Conservation (phyloP, 306 rosid species). For the Arachis hypogaea region DNA sequence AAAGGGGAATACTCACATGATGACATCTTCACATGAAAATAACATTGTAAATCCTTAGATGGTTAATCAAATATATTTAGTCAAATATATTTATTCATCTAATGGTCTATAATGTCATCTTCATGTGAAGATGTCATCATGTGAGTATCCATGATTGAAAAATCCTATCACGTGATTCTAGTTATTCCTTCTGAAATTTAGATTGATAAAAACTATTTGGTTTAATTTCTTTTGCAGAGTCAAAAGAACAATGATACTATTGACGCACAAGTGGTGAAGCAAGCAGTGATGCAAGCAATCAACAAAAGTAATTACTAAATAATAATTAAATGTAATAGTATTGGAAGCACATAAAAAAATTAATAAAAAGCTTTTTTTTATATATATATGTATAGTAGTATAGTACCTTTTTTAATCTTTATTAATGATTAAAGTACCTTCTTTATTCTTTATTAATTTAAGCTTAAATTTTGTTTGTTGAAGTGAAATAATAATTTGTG, state of each 20-base stretch:
- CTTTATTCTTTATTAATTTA: constrained; percentile 18
- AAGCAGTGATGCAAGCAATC: constrained; percentile 76
- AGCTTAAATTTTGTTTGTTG: constrained; percentile 27
- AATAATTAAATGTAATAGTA: neutral
- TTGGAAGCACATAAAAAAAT: constrained; percentile 28
- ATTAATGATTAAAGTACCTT: neutral
- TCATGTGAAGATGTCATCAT: no score
- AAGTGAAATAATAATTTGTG: constrained; percentile 23
- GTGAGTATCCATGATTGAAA: no score
- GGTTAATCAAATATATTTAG: no score
- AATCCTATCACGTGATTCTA: neutral
- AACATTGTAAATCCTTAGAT: no score
- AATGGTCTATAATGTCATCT: no score
- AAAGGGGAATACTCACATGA: no score
- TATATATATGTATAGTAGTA: no score
- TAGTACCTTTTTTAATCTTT: no score
- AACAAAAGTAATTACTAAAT: constrained; percentile 50
- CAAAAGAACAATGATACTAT: constrained; percentile 52
- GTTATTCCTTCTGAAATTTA: neutral
- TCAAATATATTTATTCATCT: no score
- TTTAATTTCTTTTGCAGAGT: constrained; percentile 50
- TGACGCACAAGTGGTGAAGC: constrained; percentile 83
- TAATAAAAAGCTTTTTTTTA: neutral
- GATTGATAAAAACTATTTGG: no score
- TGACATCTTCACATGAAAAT: no score